Conservation (phyloP, 2,329 filamentous ascomycete genomes). For the Neonectria ditissima region DNA sequence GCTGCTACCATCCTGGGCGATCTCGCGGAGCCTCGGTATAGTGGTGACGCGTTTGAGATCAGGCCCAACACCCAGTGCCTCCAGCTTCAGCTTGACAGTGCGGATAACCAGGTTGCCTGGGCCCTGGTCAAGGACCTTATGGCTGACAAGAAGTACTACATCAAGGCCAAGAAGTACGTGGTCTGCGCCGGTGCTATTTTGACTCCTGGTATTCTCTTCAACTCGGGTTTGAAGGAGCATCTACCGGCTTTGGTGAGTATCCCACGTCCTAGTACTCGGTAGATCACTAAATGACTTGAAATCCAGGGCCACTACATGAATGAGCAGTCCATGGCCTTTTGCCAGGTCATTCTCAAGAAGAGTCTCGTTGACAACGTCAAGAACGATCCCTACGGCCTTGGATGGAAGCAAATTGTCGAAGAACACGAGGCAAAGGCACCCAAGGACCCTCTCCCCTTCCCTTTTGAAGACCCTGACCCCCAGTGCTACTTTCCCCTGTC, state of each 20-base stretch:
- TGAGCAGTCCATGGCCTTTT: conserved; percentile 18
- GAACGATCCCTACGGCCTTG: background rate
- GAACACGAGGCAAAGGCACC: background rate
- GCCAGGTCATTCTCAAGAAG: conserved; percentile 6
- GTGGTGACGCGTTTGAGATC: background rate
- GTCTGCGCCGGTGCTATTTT: conserved; percentile 16
- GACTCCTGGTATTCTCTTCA: conserved; percentile 15
- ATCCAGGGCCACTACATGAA: conserved; percentile 10
- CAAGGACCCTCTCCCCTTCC: conserved; percentile 10
- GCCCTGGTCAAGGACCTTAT: background rate
- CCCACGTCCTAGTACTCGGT: background rate
- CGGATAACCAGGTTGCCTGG: background rate
- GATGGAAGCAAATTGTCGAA: background rate
- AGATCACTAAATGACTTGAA: background rate
- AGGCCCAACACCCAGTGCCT: conserved; percentile 14
- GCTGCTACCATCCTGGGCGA: conserved; percentile 7
- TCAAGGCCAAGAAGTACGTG: conserved; percentile 17
- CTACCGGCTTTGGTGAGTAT: conserved; percentile 9
- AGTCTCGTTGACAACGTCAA: background rate
- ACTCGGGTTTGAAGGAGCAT: background rate
- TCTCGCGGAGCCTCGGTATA: background rate
- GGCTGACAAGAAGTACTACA: background rate
- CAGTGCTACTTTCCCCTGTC: conserved; percentile 16
- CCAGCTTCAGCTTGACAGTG: background rate
- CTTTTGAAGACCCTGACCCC: conserved; percentile 17